Evolutionary conservation across 2,329 filamentous ascomycete genomes (phyloP), one percentile per base, ranked within the genome.

Genomic region (Lachnum nothofagi): DNA sequence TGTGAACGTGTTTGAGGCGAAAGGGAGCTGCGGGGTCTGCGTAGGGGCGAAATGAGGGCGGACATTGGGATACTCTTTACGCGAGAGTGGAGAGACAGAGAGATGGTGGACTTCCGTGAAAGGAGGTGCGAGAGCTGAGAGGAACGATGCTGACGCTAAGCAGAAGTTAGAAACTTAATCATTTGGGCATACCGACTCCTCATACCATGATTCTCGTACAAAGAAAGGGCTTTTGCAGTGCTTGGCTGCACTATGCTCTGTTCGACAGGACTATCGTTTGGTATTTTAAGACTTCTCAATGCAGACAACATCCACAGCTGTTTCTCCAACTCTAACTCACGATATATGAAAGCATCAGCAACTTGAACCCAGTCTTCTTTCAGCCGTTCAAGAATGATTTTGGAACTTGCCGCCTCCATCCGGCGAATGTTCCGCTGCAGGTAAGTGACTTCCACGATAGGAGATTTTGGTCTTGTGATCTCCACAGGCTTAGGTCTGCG

Each of bases 301-400:
- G 73, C 73, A 23, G 76, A 80, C 27, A 83, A 68, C 68, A 88
- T 76, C 80, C 80, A 83, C 34, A 77, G 66, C 57, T 80, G 78
- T 60, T 78, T 78, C 53, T 78, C 75, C 41, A 78, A 67, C 49
- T 77, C 76, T 3, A 77, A 58, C 43, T 77, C 73, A 56, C 71
- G 70, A 56, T 74, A 76, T 17, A 78, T 64, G 31, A 68, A 71
- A 3, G 73, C 69, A 46, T 77, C 73, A 0, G 67, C 63, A 10
- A 71, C 67, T 19, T 63, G 65, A 8, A 70, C 68, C 68, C 74
- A 75, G 35, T 71, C 69, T 54, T 78, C 73, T 25, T 74, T 78
- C 31, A 85, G 68, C 3, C 79, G 73, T 27, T 74, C 69, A 4
- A 84, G 67, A 38, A 82, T 71, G 24, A 76, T 67, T 42, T 74